Evolutionary conservation across 176 grass and related monocot species (phyloP).

Genomic region (Musa troglodytarum): DNA sequence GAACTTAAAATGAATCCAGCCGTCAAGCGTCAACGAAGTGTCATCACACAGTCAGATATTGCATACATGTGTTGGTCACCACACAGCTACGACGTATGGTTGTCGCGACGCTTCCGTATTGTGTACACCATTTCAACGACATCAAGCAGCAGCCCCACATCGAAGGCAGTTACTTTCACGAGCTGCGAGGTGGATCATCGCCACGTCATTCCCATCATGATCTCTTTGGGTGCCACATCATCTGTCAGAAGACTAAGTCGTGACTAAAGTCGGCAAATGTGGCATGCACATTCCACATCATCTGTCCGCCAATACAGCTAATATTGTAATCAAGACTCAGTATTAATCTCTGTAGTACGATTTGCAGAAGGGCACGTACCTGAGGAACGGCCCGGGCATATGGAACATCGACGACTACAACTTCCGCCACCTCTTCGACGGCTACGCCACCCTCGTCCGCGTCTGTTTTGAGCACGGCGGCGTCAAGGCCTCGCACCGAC

Average conservation of each 20-base stretch:
- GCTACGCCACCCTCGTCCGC: conserved; percentile 88
- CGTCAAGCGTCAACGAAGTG: no score
- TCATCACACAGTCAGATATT: no score
- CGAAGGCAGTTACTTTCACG: neutral
- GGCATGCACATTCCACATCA: no score
- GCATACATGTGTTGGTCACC: neutral
- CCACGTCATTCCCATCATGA: no score
- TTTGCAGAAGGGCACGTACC: conserved; percentile 81
- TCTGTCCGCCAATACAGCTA: no score
- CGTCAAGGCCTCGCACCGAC: conserved; percentile 58
- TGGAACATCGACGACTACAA: conserved; percentile 87
- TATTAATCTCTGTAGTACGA: neutral
- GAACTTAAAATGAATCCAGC: no score
- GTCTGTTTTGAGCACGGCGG: conserved; percentile 55
- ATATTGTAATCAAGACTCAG: no score
- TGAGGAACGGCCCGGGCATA: conserved; percentile 81
- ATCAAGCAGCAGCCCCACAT: neutral
- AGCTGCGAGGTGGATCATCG: no score
- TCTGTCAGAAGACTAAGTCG: no score
- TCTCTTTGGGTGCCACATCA: no score
- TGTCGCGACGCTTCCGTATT: neutral
- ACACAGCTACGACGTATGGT: neutral
- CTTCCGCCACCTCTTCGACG: conserved; percentile 97
- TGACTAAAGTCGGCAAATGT: no score
- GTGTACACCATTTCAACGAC: neutral